These are phyloP conservation scores for Leptosphaerulina australis DNA, from an alignment of 2,329 filamentous ascomycete species.

Conservation along the genomic window DNA sequence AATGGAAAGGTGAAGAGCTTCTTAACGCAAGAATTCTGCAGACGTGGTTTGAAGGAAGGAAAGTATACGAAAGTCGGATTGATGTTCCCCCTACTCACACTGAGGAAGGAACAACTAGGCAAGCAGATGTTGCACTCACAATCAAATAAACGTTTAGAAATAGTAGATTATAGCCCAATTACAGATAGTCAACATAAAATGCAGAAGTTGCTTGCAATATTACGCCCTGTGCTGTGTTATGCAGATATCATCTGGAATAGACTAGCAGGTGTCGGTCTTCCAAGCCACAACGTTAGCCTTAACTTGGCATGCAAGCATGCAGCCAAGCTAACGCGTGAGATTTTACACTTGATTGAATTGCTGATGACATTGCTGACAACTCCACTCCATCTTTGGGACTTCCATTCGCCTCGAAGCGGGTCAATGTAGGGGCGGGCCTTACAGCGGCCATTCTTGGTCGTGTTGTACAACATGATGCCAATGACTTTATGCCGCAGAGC, in stretches of 20 bases:
- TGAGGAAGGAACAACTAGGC: constrained; percentile 3
- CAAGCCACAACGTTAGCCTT: constrained; percentile 11
- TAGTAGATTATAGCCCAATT: not conserved
- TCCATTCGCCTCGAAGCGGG: not conserved
- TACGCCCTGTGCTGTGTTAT: not conserved
- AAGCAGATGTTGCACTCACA: constrained; percentile 6
- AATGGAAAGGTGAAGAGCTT: constrained; percentile 56
- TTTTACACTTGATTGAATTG: not conserved
- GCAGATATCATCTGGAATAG: not conserved
- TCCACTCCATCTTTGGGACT: not conserved
- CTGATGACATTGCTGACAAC: not conserved
- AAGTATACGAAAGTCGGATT: constrained; percentile 26
- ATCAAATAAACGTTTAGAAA: not conserved
- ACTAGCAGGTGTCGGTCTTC: constrained; percentile 1
- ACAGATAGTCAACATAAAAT: not conserved
- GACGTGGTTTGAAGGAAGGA: constrained; percentile 61
- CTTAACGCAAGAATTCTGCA: constrained; percentile 55
- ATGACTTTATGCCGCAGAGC: not conserved
- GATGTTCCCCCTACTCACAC: not conserved
- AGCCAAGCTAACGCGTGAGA: not conserved
- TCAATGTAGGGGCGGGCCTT: not conserved
- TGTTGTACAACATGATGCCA: not conserved
- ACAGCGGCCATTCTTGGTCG: not conserved
- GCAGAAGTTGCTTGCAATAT: not conserved
- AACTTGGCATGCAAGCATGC: constrained; percentile 2